phyloP scores from a whole-genome alignment of 768 basidiomycete species.

The Boletus rufocinnamomeus region DNA sequence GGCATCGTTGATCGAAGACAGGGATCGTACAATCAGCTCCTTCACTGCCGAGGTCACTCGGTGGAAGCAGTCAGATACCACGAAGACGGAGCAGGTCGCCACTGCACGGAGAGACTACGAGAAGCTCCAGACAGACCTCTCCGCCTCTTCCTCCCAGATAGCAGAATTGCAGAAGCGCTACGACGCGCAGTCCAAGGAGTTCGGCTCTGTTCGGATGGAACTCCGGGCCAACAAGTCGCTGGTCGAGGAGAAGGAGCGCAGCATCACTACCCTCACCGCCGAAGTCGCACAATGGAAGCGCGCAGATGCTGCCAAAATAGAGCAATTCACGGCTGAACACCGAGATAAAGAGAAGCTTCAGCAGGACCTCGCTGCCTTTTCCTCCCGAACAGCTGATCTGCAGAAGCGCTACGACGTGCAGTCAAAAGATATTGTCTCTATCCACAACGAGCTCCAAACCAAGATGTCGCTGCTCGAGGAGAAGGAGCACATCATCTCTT shows the following conservation, averaged over 20 bases:
- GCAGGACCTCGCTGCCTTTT: not conserved
- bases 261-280: not conserved
- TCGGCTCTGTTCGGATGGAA: not conserved
- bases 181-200: not conserved
- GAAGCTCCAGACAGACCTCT: not conserved
- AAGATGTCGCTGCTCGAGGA: slow-evolving; percentile 3
- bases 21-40: not conserved
- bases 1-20: not conserved
- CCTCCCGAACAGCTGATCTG: not conserved
- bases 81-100: not conserved
- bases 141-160: not conserved
- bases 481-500: not conserved
- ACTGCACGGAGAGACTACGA: not conserved
- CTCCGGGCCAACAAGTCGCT: not conserved
- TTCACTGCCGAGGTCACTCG: not conserved
- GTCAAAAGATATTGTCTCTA: not conserved
- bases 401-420: not conserved
- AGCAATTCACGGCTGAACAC: not conserved
- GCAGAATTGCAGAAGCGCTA: not conserved
- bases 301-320: not conserved
- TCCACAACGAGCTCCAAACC: not conserved
- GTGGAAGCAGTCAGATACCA: slow-evolving; percentile 1
- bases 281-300: not conserved
- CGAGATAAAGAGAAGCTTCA: not conserved
- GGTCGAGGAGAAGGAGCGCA: not conserved